Base-by-base conservation (phyloP, 108 stramenopile genomes). In the Pseudonitzschia delicatissima region DNA sequence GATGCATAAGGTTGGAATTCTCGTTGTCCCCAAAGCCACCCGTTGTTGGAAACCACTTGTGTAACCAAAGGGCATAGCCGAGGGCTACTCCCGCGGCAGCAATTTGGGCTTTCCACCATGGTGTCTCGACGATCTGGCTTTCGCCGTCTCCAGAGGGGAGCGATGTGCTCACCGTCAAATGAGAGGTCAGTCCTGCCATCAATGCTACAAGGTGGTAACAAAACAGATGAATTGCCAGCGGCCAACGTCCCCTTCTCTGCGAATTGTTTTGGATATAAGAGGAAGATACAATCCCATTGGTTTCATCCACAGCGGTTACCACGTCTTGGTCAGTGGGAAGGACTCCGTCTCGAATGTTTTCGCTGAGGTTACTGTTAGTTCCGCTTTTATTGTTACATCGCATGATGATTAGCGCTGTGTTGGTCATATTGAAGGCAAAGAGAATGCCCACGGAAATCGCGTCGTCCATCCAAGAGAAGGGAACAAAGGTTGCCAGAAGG, bases 391-490 rank as follows among this genome's bases (percentile, higher is more conserved):
- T 17, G 33, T 33, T 66, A 35, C 77, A 67, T 42, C 83, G 69
- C 69, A 89, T 69, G 8, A 89, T 52, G 17, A 91, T 61, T 3
- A 91, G 57, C 15, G 75, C 80, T 27, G 80, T 68, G 57, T 88
- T 77, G 13, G 90, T 91, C 57, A 91, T 72, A 31, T 77, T 80
- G 58, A 91, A 88, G 7, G 85, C 85, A 3, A 88, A 26, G 37
- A 91, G 60, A 9, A 88, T 84, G 3, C 93, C 96, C 9, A 90
- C 89, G 15, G 79, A 83, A 33, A 96, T 91, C 48, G 90, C 71
- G 57, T 93, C 93, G 67, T 95, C 81, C 48, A 96, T 68, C 23
- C 70, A 62, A 0, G 67, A 50, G 66, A 96, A 96, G 1, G 96
- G 96, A 13, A 96, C 77, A 74, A 92, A 91, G 20, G 87, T 71